Percentiles rank a stretch among this genome's conserved stretches.
These are phyloP conservation scores for Gossypium arboreum DNA, from an alignment of 345 rosid species.

Conservation along the genomic window DNA sequence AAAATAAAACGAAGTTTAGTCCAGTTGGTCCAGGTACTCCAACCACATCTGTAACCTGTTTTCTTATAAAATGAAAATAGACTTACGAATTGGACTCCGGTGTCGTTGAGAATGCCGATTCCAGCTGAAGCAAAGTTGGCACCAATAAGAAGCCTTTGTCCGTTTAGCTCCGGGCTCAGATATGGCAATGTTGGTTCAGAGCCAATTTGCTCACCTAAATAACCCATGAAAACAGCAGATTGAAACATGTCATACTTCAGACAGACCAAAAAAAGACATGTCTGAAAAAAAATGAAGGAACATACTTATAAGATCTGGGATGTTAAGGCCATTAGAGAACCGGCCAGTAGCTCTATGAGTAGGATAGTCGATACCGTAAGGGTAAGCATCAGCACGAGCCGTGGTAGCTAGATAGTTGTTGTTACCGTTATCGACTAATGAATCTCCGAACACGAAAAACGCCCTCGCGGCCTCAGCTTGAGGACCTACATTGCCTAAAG, in stretches of 20 bases:
- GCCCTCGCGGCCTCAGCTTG: slow-evolving; percentile 55
- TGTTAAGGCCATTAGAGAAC: slow-evolving; percentile 86
- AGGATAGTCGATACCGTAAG: slow-evolving; percentile 78
- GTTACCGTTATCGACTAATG: slow-evolving; percentile 88
- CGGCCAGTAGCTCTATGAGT: slow-evolving; percentile 70
- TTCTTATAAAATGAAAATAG: neutral
- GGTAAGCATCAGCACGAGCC: slow-evolving; percentile 73
- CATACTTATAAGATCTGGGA: slow-evolving; percentile 75
- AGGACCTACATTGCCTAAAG: slow-evolving; percentile 23
- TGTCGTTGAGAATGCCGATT: slow-evolving; percentile 83
- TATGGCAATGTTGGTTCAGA: slow-evolving; percentile 69
- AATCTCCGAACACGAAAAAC: slow-evolving; percentile 71
- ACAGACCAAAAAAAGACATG: neutral
- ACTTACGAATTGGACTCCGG: slow-evolving; percentile 78
- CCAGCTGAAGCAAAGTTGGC: slow-evolving; percentile 96
- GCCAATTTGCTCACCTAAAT: slow-evolving; percentile 61
- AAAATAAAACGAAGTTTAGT: slow-evolving; percentile 6
- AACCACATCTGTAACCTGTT: neutral
- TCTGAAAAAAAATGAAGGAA: neutral
- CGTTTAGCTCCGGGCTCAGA: slow-evolving; percentile 61
- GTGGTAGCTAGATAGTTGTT: slow-evolving; percentile 74
- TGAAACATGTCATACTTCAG: neutral
- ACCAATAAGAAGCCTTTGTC: slow-evolving; percentile 61
- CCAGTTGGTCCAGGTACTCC: neutral
- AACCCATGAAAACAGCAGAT: neutral